These are phyloP conservation scores for Agaricus bisporus DNA, from an alignment of 768 basidiomycete species.

Conservation along the genomic window DNA sequence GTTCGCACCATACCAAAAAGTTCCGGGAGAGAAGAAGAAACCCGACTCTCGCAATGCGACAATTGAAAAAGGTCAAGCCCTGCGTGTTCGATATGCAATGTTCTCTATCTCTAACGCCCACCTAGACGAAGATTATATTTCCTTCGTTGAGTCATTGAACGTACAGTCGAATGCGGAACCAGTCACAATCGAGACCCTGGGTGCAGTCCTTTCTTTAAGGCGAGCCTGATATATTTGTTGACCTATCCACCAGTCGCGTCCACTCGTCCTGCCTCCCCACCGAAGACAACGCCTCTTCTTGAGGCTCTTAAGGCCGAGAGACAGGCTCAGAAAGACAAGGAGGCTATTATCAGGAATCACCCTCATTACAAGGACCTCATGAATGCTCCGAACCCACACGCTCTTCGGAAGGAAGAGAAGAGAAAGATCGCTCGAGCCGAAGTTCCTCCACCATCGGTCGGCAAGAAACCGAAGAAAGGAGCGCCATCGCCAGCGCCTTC, in stretches of 20 bases:
- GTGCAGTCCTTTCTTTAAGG: conserved; percentile 30
- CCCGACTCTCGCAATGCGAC: conserved; percentile 76
- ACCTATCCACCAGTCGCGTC: conserved; percentile 47
- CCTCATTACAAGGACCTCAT: conserved; percentile 59
- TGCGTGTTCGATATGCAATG: not conserved
- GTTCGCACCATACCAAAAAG: conserved; percentile 88
- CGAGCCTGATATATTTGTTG: not conserved
- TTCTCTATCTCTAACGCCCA: not conserved
- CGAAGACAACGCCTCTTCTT: conserved; percentile 86
- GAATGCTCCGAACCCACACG: conserved; percentile 15
- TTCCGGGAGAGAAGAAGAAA: conserved; percentile 72
- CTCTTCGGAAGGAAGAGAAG: conserved; percentile 32
- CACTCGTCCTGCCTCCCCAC: conserved; percentile 48
- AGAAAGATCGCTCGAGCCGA: conserved; percentile 22
- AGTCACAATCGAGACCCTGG: conserved; percentile 56
- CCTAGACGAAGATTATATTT: conserved; percentile 76
- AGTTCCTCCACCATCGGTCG: conserved; percentile 12
- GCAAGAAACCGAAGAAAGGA: conserved; percentile 17
- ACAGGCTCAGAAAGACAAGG: conserved; percentile 64
- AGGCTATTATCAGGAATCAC: conserved; percentile 65
- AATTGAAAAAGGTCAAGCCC: conserved; percentile 73
- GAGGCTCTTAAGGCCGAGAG: conserved; percentile 90
- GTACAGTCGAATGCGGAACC: conserved; percentile 42
- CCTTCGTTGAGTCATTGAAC: conserved; percentile 74
- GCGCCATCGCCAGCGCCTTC: conserved; percentile 9